Evolutionary conservation across 1,284 basidiomycete species (phyloP), one percentile per base, ranked within the genome.

Genomic region (Phellinidium pouzarii): DNA sequence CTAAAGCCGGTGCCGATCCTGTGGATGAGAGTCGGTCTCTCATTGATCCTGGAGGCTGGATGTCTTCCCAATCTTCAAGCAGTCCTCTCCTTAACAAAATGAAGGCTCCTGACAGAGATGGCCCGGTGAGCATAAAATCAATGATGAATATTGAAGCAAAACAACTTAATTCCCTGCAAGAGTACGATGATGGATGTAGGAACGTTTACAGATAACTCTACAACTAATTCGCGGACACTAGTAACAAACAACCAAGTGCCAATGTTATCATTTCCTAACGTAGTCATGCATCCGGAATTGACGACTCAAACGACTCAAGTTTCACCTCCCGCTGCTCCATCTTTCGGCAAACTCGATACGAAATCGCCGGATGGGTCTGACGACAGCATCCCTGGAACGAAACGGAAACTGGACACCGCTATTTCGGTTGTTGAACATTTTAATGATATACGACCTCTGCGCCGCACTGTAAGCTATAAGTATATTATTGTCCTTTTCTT

Each of bases 1-100:
- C 48, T 12, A 53, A 49, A 45, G 40, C 27, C 20, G 44, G 37
- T 4, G 38, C 60, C 3, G 49, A 44, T 12, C 50, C 43, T 12
- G 59, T 61, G 36, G 58, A 57, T 3, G 20, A 4, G 12, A 19
- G 37, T 25, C 45, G 61, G 27, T 64, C 67, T 8, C 59, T 70
- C 58, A 65, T 71, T 48, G 61, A 70, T 56, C 65, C 62, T 44
- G 54, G 64, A 0, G 58, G 62, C 1, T 67, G 65, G 64, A 61
- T 64, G 51, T 52, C 46, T 19, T 65, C 66, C 9, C 62, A 67
- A 8, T 59, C 62, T 1, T 59, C 59, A 9, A 64, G 62, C 31
- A 67, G 64, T 48, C 66, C 66, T 44, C 64, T 64, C 0, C 42
- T 55, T 34, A 37, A 40, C n/a, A 50, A 54, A 0, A 19, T 47